Conservation (phyloP, 495 filamentous ascomycete species). For the Evansstolkia leycettana region DNA sequence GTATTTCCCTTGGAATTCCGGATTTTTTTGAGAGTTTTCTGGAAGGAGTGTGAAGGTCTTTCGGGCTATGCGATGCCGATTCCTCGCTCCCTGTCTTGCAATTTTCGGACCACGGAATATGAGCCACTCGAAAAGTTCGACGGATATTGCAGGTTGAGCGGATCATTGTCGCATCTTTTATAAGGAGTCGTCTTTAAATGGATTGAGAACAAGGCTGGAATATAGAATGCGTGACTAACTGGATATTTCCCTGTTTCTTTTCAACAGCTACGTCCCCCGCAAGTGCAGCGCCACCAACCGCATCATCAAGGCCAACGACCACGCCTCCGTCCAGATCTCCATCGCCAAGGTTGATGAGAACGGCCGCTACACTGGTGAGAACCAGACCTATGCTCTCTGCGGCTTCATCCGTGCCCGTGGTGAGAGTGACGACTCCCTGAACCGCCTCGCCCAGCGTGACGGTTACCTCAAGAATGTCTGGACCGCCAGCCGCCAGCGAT, state of each 20-base stretch:
- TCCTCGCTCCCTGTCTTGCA: neutral
- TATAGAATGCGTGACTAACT: conserved; percentile 15
- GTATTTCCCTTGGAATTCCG: conserved; percentile 13
- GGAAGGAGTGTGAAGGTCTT: neutral
- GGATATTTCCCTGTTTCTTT: conserved; percentile 1
- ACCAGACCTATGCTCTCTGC: conserved; percentile 92
- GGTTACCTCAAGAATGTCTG: conserved; percentile 95
- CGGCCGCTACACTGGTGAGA: conserved; percentile 93
- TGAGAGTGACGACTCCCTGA: conserved; percentile 92
- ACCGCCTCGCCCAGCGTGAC: conserved; percentile 89
- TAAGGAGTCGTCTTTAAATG: too few species aligned
- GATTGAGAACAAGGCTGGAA: conserved; percentile 4
- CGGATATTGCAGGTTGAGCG: too few species aligned
- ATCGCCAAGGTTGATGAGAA: conserved; percentile 92
- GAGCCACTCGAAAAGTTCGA: too few species aligned
- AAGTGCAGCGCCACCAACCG: conserved; percentile 92
- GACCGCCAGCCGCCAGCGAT: conserved; percentile 61
- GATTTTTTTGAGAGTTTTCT: neutral
- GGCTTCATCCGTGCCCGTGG: conserved; percentile 97
- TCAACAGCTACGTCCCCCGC: conserved; percentile 86
- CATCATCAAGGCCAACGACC: conserved; percentile 99
- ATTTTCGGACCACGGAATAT: too few species aligned
- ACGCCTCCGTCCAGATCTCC: conserved; percentile 81
- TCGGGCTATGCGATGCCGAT: neutral
- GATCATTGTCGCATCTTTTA: too few species aligned